Conservation (phyloP, 2,329 filamentous ascomycete genomes). For the Aspergillus novoparasiticus region DNA sequence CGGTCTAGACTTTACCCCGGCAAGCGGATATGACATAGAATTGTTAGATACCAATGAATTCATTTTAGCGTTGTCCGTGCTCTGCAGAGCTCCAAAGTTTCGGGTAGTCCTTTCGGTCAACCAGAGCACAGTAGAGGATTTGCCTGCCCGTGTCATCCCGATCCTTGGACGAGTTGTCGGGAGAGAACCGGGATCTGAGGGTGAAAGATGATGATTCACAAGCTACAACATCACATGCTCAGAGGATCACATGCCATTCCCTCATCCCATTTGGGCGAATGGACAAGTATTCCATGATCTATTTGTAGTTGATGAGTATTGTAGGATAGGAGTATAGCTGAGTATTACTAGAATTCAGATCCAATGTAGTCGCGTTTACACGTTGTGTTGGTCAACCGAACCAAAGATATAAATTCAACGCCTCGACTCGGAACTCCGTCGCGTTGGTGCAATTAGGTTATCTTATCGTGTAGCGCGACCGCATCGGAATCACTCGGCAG, state of each 20-base stretch:
- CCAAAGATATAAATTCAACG: no score
- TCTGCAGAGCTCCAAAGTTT: not conserved
- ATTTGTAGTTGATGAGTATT: not conserved
- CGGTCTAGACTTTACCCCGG: slow-evolving; percentile 51
- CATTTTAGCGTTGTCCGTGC: not conserved
- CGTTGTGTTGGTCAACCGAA: not conserved
- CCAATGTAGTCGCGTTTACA: not conserved
- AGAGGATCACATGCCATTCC: not conserved
- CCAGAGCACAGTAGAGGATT: not conserved
- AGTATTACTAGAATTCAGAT: not conserved
- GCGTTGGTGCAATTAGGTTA: not conserved
- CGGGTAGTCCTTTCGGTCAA: not conserved
- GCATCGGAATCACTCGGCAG: not conserved
- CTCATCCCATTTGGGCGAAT: not conserved
- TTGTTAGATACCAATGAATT: slow-evolving; percentile 1
- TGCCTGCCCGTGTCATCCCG: not conserved
- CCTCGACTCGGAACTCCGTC: not conserved
- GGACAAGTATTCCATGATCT: not conserved
- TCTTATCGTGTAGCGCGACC: not conserved
- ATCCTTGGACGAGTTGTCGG: not conserved
- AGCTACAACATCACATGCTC: not conserved
- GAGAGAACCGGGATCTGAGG: not conserved
- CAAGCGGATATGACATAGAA: not conserved
- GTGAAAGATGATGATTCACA: not conserved
- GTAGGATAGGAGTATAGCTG: not conserved